Percentiles rank a stretch among this genome's conserved stretches.
Conservation (phyloP, 129 eudicot genomes). For the Chrysanthemum lavandulifolium region DNA sequence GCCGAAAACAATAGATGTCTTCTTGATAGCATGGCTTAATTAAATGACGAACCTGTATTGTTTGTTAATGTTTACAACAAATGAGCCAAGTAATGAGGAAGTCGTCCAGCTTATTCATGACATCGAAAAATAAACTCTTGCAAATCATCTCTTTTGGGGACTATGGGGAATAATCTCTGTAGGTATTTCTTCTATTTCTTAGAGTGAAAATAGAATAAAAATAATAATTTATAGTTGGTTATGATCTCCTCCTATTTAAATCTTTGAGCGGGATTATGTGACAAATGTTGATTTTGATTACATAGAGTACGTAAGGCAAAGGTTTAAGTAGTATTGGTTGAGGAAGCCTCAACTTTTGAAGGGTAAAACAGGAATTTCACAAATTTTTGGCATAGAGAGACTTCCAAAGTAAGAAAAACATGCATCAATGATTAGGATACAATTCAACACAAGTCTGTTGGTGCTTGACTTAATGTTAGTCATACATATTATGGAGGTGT, state of each 20-base stretch:
- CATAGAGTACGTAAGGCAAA: constrained; percentile 62
- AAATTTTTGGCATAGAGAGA: not conserved
- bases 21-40: not conserved
- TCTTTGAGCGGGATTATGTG: constrained; percentile 46
- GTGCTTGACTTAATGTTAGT: too few relatives aligned
- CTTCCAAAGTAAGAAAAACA: too few relatives aligned
- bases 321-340: constrained; percentile 41
- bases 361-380: not conserved
- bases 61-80: constrained; percentile 38
- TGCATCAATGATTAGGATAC: too few relatives aligned
- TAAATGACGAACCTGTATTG: constrained; percentile 4
- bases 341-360: constrained; percentile 29
- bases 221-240: not conserved
- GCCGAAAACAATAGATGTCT: not conserved
- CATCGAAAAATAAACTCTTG: constrained; percentile 72
- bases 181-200: not conserved
- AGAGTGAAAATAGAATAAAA: too few relatives aligned
- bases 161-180: constrained; percentile 88
- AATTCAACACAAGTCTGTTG: too few relatives aligned
- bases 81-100: constrained; percentile 42
- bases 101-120: constrained; percentile 52
- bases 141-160: constrained; percentile 91
- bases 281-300: constrained; percentile 61
- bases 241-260: not conserved
- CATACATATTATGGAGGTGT: too few relatives aligned